Percentiles rank a stretch among this genome's conserved stretches.
Conservation (phyloP, 495 filamentous ascomycete genomes). For the Mytilinidion resinicola region DNA sequence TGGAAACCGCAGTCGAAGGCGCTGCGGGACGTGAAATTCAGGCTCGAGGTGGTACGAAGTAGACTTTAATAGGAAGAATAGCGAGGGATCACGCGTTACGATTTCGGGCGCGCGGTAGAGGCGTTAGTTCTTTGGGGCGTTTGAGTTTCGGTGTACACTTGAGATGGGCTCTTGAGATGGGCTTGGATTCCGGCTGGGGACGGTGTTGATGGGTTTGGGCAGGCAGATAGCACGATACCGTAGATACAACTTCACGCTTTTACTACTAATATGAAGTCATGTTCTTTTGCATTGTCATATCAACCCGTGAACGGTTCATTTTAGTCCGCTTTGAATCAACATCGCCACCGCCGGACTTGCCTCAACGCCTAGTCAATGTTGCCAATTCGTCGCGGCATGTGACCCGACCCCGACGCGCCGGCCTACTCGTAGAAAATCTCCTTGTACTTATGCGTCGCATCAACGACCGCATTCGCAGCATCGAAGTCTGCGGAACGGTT, state of each 20-base stretch:
- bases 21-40: slow-evolving; percentile 91
- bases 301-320: no score
- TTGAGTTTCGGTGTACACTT: not conserved
- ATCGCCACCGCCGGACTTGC: not conserved
- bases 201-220: not conserved
- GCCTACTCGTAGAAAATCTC: slow-evolving; percentile 61
- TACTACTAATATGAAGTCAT: no score
- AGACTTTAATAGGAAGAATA: slow-evolving; percentile 50
- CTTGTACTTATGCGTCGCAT: slow-evolving; percentile 80
- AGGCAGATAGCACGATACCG: no score
- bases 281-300: no score
- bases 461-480: slow-evolving; percentile 74
- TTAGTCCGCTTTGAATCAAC: not conserved
- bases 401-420: no score
- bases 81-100: not conserved
- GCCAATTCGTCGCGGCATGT: no score
- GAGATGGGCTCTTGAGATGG: not conserved
- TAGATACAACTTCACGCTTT: no score
- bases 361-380: no score
- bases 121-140: not conserved
- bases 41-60: slow-evolving; percentile 83
- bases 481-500: slow-evolving; percentile 57
- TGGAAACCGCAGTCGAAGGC: slow-evolving; percentile 89
- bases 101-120: not conserved
- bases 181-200: not conserved